phyloP scores from a whole-genome alignment of 2,329 filamentous ascomycete genomes.

The Samsoniella hepiali region DNA sequence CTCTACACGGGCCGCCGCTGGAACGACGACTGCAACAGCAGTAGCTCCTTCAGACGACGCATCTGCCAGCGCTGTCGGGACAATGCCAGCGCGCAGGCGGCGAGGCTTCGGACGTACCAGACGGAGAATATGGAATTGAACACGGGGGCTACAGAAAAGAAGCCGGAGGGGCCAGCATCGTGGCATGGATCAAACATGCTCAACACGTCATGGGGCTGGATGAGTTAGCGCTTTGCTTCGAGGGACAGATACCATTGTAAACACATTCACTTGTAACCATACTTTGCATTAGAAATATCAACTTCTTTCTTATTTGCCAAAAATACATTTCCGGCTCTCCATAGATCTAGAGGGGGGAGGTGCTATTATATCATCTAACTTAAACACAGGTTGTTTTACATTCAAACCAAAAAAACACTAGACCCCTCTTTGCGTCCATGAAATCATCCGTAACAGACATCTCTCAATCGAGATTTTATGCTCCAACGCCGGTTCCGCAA shows the following conservation, averaged over 20 bases:
- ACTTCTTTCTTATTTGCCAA: constrained; percentile 5
- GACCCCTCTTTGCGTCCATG: constrained; percentile 42
- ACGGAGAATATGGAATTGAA: background rate
- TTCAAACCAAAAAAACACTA: constrained; percentile 31
- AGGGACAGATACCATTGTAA: background rate
- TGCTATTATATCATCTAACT: constrained; percentile 50
- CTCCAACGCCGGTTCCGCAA: constrained; percentile 50
- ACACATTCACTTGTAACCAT: background rate
- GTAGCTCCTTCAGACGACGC: background rate
- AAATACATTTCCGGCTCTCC: constrained; percentile 16
- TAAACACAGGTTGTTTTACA: constrained; percentile 38
- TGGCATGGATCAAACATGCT: constrained; percentile 19
- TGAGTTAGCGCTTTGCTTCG: background rate
- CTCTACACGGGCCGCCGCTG: constrained; percentile 4
- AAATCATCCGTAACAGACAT: constrained; percentile 39
- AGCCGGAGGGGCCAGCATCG: background rate
- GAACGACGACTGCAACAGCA: background rate
- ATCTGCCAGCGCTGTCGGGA: constrained; percentile 7
- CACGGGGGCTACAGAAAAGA: background rate
- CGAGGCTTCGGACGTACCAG: background rate
- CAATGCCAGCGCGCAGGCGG: background rate
- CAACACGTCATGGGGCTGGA: constrained; percentile 19
- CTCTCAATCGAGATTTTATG: constrained; percentile 46
- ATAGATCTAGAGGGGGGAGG: constrained; percentile 52
- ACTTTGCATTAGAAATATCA: background rate